These are phyloP conservation scores for Dalbergia oliveri DNA, from an alignment of 306 rosid species.

Conservation along the genomic window DNA sequence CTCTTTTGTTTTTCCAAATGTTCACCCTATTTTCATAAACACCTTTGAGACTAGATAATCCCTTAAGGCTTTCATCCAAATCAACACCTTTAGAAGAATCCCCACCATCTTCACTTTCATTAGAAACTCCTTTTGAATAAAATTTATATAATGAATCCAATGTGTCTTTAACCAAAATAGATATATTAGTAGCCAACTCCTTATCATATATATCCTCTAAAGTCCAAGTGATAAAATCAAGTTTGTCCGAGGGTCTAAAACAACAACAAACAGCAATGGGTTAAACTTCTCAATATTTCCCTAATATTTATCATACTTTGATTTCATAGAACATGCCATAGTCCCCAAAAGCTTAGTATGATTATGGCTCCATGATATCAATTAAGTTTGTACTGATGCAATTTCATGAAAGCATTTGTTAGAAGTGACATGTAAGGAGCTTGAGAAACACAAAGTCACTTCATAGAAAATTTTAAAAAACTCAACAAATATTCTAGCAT, in stretches of 20 bases:
- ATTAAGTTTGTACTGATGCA: too few relatives aligned
- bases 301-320: too few relatives aligned
- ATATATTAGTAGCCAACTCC: not conserved
- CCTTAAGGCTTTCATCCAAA: not conserved
- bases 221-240: too few relatives aligned
- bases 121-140: not conserved
- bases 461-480: not conserved
- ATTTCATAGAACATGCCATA: not conserved
- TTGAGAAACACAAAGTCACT: not conserved
- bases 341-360: not conserved
- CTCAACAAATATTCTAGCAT: not conserved
- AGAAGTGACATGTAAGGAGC: not conserved
- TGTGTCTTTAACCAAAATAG: not conserved
- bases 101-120: not conserved
- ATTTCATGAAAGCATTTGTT: too few relatives aligned
- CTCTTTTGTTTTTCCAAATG: not conserved
- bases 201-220: not conserved
- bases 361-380: too few relatives aligned
- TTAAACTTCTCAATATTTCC: too few relatives aligned
- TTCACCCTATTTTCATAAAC: not conserved
- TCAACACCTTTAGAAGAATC: not conserved
- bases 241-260: too few relatives aligned
- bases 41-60: not conserved
- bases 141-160: not conserved
- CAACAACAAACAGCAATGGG: too few relatives aligned